Evolutionary conservation across 306 rosid species (phyloP), one percentile per base, ranked within the genome.

Genomic region (Malus orientalis): DNA sequence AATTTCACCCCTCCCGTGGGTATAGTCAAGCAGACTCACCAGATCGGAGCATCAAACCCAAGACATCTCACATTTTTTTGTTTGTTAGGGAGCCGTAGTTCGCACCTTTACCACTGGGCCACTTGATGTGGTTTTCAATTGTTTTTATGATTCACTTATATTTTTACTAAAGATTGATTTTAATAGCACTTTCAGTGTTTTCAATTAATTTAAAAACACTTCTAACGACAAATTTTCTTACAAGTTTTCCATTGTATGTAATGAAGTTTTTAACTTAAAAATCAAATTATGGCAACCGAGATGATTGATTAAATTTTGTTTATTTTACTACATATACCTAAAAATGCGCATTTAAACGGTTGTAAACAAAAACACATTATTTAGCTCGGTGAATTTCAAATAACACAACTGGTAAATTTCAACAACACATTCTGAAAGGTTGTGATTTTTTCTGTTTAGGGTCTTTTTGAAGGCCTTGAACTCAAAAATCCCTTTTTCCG

Each of bases 11-110:
- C 1, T 0, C 0, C 0, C 0, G 9, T 36, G 40, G 9, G 2
- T 0, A 0, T 8, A 36, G 2, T 6, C 0, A 36, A 36, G 40
- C 0, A 36, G 0, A 36, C 40, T 36, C 0, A 36, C 2, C 0
- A 6, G 2, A 1, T 36, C 2, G 9, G 40, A 36, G 9, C 2
- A 36, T 6, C 2, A 0, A 36, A 36, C 40, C 9, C 9, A 36
- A 1, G 2, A 36, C 0, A 1, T 38, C 42, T 38, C 10, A 38
- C 0, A 38, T 38, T 38, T 38, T 7, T 38, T 7, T 38, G 42
- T 38, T 38, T 38, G 2, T 38, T 38, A 2, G 9, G 2, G 10
- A 7, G 9, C 10, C 2, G 2, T 2, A 38, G 2, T 38, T 0
- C 42, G 2, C 42, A 0, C 0, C 2, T 2, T 38, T 38, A 38